Evolutionary conservation across 495 filamentous ascomycete species (phyloP).

Genomic region (Schizothecium vesticola): DNA sequence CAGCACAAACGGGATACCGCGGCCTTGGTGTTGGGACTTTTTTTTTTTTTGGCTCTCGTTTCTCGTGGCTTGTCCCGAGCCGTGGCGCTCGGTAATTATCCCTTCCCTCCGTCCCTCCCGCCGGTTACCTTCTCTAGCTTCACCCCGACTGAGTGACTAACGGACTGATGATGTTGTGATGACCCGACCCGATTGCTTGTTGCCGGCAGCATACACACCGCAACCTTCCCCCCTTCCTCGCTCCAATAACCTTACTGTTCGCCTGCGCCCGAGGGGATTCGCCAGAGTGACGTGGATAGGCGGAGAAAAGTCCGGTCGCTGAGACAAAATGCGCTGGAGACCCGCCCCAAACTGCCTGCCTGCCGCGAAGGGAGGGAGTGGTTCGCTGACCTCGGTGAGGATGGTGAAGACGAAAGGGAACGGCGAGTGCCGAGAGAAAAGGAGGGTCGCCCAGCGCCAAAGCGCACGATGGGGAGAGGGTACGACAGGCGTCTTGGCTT

Average conservation of each 20-base stretch:
- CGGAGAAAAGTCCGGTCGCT: not conserved
- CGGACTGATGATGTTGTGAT: not conserved
- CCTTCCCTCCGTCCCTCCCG: not conserved
- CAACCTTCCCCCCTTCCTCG: not conserved
- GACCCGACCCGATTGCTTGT: not conserved
- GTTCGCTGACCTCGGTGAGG: not conserved
- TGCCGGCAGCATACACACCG: not conserved
- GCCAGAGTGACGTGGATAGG: not conserved
- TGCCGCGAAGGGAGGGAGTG: not conserved
- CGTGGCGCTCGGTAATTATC: not conserved
- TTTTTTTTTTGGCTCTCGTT: not conserved
- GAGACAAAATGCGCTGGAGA: not conserved
- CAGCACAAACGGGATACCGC: not conserved
- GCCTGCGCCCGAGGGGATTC: not conserved
- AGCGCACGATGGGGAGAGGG: not conserved
- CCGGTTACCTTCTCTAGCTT: not conserved
- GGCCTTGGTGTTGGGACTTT: not conserved
- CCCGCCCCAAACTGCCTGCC: not conserved
- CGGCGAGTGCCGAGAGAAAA: not conserved
- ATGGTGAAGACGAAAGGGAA: not conserved
- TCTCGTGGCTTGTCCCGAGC: not conserved
- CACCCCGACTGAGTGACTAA: not conserved
- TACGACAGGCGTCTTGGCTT: not conserved
- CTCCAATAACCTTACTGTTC: not conserved
- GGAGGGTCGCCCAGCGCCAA: not conserved